Evolutionary conservation across 2,329 filamentous ascomycete genomes (phyloP).

Genomic region (Ophiostoma piceae): DNA sequence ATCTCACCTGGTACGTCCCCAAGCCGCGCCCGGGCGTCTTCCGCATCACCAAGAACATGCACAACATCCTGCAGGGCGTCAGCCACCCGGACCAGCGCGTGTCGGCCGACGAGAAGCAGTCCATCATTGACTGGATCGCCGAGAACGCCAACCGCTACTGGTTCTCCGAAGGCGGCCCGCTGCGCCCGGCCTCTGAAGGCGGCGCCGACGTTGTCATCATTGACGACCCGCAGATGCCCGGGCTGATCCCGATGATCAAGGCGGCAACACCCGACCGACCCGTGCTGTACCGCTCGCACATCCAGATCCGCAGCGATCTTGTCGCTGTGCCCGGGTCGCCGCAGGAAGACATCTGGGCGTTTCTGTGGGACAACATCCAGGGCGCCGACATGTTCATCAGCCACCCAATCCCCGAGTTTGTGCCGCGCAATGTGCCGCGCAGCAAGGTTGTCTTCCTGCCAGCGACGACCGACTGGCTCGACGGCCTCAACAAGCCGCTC

Average conservation of each 20-base stretch:
- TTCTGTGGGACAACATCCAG: slow-evolving; percentile 67
- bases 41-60: slow-evolving; percentile 77
- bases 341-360: slow-evolving; percentile 69
- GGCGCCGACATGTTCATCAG: slow-evolving; percentile 73
- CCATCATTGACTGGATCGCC: slow-evolving; percentile 65
- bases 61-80: slow-evolving; percentile 83
- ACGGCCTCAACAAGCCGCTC: slow-evolving; percentile 73
- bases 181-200: slow-evolving; percentile 59
- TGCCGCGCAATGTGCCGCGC: slow-evolving; percentile 60
- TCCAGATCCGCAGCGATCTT: slow-evolving; percentile 73
- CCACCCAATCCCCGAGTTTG: slow-evolving; percentile 71
- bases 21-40: slow-evolving; percentile 76
- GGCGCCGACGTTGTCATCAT: slow-evolving; percentile 73
- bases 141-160: slow-evolving; percentile 72
- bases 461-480: slow-evolving; percentile 78
- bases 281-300: slow-evolving; percentile 75
- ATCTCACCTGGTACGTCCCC: slow-evolving; percentile 74
- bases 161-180: slow-evolving; percentile 61
- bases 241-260: slow-evolving; percentile 70
- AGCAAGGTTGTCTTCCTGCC: slow-evolving; percentile 70
- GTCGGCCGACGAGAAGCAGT: slow-evolving; percentile 53
- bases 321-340: slow-evolving; percentile 58
- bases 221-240: slow-evolving; percentile 81
- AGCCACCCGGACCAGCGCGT: slow-evolving; percentile 61
- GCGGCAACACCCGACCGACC: slow-evolving; percentile 64